phyloP scores from a whole-genome alignment of 257 asterid species.

The Voacanga thouarsii region DNA sequence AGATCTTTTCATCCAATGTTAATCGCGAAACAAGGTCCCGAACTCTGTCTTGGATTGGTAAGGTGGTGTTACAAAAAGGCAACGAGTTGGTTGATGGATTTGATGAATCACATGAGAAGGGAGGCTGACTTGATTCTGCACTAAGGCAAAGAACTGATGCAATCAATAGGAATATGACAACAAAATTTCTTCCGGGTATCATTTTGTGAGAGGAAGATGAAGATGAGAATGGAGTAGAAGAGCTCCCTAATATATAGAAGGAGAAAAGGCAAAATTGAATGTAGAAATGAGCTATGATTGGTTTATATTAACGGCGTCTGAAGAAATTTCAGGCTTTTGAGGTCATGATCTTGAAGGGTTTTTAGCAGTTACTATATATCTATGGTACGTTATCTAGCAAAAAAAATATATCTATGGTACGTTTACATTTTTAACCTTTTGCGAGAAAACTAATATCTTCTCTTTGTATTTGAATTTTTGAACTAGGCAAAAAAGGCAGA shows the following conservation, averaged over 20 bases:
- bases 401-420: too few relatives aligned
- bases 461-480: not conserved
- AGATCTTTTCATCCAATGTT: conserved; percentile 58
- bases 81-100: conserved; percentile 33
- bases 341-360: not conserved
- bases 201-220: not conserved
- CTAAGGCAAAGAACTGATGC: not conserved
- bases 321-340: not conserved
- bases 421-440: too few relatives aligned
- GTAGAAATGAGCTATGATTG: not conserved
- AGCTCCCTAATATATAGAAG: not conserved
- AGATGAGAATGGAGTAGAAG: not conserved
- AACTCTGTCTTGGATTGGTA: conserved; percentile 35
- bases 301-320: not conserved
- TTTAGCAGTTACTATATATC: not conserved
- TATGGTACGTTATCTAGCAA: too few relatives aligned
- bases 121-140: conserved; percentile 30
- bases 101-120: conserved; percentile 58
- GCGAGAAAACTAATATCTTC: too few relatives aligned
- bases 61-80: conserved; percentile 47
- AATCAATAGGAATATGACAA: not conserved
- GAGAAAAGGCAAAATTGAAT: not conserved
- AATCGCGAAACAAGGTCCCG: conserved; percentile 56
- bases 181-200: not conserved
- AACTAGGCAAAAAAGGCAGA: too few relatives aligned